A percentile compares a stretch with the other conserved stretches of the same genome.
Conservation (phyloP, 768 basidiomycete species). For the Ramaria sp. region DNA sequence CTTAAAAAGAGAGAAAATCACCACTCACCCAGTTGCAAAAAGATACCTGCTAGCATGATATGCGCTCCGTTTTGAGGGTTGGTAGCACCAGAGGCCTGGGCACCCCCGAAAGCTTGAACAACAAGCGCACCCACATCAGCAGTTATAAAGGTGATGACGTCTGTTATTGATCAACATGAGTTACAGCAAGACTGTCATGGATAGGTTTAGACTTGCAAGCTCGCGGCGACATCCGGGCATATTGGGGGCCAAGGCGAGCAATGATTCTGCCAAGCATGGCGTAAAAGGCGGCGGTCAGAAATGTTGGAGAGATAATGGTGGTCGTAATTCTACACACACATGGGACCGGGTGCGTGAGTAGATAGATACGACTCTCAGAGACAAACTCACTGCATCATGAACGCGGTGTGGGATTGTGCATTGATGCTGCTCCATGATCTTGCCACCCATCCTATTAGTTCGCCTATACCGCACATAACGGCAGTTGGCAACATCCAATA, state of each 20-base stretch:
- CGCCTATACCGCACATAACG: too few species aligned
- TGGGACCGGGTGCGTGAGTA: too few species aligned
- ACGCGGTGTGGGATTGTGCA: constrained; percentile 19
- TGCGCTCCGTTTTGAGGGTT: constrained; percentile 19
- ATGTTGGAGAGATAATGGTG: constrained; percentile 45
- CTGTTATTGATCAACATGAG: neutral
- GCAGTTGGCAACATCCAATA: too few species aligned
- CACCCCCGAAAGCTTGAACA: constrained; percentile 57
- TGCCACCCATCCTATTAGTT: constrained; percentile 30
- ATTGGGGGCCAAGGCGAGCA: constrained; percentile 30
- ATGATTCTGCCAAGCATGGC: constrained; percentile 42
- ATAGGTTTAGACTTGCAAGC: constrained; percentile 12
- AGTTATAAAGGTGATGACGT: constrained; percentile 1
- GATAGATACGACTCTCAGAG: too few species aligned
- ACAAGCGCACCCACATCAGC: constrained; percentile 47
- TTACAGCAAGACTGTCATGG: too few species aligned
- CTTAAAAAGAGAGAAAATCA: too few species aligned
- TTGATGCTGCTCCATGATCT: constrained; percentile 38
- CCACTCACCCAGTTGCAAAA: constrained; percentile 40
- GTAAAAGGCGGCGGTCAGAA: constrained; percentile 46
- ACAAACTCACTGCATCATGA: constrained; percentile 31
- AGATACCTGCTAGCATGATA: constrained; percentile 56
- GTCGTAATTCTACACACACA: constrained; percentile 18
- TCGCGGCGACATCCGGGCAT: constrained; percentile 35
- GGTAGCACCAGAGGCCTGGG: constrained; percentile 15